Percentiles rank a stretch among this genome's conserved stretches.
Conservation (phyloP, 139 green algal species). For the Chara braunii region DNA sequence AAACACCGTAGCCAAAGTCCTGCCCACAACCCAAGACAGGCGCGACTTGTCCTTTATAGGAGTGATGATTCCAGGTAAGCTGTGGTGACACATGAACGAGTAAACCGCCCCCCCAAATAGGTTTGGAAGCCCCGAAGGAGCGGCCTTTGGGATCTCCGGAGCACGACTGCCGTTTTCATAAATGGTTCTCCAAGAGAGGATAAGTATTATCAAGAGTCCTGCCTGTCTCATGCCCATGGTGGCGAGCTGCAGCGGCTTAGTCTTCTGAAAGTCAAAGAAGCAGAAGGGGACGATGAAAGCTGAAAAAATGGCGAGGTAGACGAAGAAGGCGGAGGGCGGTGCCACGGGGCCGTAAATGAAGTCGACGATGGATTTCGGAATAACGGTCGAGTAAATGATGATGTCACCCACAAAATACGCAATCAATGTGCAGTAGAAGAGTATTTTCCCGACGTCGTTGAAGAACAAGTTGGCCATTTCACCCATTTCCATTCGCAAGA, state of each 20-base stretch:
- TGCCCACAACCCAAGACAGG: neutral
- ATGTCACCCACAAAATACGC: constrained; percentile 30
- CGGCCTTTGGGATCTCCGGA: too few relatives aligned
- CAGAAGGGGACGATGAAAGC: constrained; percentile 31
- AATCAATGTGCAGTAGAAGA: constrained; percentile 31
- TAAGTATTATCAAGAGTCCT: too few relatives aligned
- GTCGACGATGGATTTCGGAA: constrained; percentile 21
- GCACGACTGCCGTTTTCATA: too few relatives aligned
- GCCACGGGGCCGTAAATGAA: constrained; percentile 15
- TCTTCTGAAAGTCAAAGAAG: constrained; percentile 42
- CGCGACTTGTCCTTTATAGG: constrained; percentile 33
- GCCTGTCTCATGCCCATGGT: too few relatives aligned
- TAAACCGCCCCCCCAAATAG: constrained; percentile 43
- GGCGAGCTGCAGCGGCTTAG: constrained; percentile 22
- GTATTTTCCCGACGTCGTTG: neutral
- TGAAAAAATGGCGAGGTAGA: constrained; percentile 16
- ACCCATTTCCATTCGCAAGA: constrained; percentile 10
- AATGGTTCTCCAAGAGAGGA: too few relatives aligned
- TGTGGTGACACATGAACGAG: constrained; percentile 46
- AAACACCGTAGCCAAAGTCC: constrained; percentile 19
- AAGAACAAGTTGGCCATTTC: constrained; percentile 35
- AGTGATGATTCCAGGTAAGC: constrained; percentile 39
- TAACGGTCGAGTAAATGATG: constrained; percentile 31
- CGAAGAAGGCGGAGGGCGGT: constrained; percentile 19
- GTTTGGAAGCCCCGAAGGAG: constrained; percentile 30